Evolutionary conservation across 371 early-diverging fungal species (phyloP).

Genomic region (Apophysomyces elegans): DNA sequence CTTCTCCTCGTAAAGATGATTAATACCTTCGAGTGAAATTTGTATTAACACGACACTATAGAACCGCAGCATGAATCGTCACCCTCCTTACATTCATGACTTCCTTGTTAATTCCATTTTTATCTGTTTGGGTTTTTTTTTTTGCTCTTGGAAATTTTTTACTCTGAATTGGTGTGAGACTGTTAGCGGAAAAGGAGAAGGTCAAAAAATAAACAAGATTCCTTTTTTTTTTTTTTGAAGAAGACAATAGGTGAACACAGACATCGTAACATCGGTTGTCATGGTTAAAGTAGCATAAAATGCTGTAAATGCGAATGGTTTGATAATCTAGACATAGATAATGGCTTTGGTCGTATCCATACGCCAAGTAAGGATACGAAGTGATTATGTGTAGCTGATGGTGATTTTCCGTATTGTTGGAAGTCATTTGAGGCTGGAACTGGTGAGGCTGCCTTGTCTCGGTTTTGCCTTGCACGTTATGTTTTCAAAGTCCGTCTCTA

Average conservation of each 20-base stretch:
- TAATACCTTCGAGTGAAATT: background rate
- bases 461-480: too few relatives aligned
- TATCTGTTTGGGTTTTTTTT: background rate
- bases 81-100: slow-evolving; percentile 4
- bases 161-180: background rate
- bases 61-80: slow-evolving; percentile 7
- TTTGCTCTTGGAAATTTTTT: background rate
- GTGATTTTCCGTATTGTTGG: too few relatives aligned
- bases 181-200: background rate
- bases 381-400: too few relatives aligned
- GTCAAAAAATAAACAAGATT: background rate
- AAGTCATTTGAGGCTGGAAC: too few relatives aligned
- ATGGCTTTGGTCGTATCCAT: too few relatives aligned
- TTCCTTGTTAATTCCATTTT: background rate
- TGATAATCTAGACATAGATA: too few relatives aligned
- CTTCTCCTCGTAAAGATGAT: background rate
- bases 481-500: background rate
- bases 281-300: too few relatives aligned
- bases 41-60: background rate
- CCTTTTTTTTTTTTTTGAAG: background rate
- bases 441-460: too few relatives aligned
- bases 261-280: too few relatives aligned
- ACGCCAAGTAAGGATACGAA: too few relatives aligned
- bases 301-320: too few relatives aligned
- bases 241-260: too few relatives aligned